phyloP scores from a whole-genome alignment of 2,329 filamentous ascomycete genomes.

The Nectriaceae sp. region DNA sequence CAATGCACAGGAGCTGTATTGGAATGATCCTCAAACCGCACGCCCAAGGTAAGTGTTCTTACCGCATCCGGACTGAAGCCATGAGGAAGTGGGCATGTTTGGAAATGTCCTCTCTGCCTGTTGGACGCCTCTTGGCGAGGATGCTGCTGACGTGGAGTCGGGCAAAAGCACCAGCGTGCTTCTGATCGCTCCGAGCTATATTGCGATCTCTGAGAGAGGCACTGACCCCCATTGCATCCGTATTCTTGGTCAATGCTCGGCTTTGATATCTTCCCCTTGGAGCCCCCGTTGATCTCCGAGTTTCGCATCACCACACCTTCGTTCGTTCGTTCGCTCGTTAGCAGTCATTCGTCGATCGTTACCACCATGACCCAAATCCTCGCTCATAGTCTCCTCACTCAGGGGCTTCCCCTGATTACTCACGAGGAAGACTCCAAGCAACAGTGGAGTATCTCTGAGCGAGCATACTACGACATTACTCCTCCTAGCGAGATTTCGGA shows the following conservation, averaged over 20 bases:
- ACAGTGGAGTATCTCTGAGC: slow-evolving; percentile 25
- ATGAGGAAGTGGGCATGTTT: slow-evolving; percentile 8
- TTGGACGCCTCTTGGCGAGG: slow-evolving; percentile 13
- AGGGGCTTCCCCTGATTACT: slow-evolving; percentile 23
- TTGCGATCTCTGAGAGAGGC: slow-evolving; percentile 11
- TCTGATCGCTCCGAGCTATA: slow-evolving; percentile 13
- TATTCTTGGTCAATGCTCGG: slow-evolving; percentile 5
- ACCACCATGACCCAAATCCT: slow-evolving; percentile 29
- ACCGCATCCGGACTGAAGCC: slow-evolving; percentile 12
- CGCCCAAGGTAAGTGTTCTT: slow-evolving; percentile 5
- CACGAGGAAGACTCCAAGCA: slow-evolving; percentile 19
- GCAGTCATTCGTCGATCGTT: slow-evolving; percentile 23
- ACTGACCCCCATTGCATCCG: slow-evolving; percentile 2
- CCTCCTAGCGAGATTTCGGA: slow-evolving; percentile 34
- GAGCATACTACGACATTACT: slow-evolving; percentile 36
- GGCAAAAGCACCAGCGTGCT: slow-evolving; percentile 3
- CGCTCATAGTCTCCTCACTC: slow-evolving; percentile 20
- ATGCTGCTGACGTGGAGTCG: slow-evolving; percentile 16
- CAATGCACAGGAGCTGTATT: slow-evolving; percentile 8
- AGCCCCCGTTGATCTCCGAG: slow-evolving; percentile 13
- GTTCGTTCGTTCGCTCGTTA: slow-evolving; percentile 18
- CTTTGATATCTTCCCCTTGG: slow-evolving; percentile 23
- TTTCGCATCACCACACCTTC: slow-evolving; percentile 5
- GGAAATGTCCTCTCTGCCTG: slow-evolving; percentile 10
- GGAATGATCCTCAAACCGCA: slow-evolving; percentile 7